Evolutionary conservation across 164 flowering plant species (phyloP), one percentile per base, ranked within the genome.

Genomic region (Kingdonia uniflora): DNA sequence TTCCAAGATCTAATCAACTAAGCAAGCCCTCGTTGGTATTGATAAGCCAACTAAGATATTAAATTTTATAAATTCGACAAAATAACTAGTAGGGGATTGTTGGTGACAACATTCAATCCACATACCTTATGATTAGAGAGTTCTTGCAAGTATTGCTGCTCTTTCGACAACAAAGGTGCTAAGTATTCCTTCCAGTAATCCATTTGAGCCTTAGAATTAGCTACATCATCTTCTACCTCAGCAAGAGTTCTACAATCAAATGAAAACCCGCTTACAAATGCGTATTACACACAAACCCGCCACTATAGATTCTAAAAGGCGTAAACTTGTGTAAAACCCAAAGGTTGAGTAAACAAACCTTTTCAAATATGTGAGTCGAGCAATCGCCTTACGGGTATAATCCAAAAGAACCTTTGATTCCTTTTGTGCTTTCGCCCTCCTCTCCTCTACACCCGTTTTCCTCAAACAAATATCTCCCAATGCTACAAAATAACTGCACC

Each of bases 361-460:
- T 74, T 92, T 92, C 74, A 88, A 76, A 68, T 81, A 84, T 16
- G 91, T 84, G 29, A 92, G 70, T 63, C 92, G 77, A 42, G 91
- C 74, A 44, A 92, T 82, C 33, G 95, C 95, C 69, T 88, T 89
- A 14, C 99, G 72, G 22, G 95, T 92, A 56, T 80, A 86, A 62
- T 89, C 92, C 65, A 92, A 86, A 52, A 92, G 95, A 62, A 80
- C 68, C 64, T 74, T 85, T 42, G 95, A 89, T 55, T 92, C 97
- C 64, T 84, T 81, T 48, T 84, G 80, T 23, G 78, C 99, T 64
- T 81, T 81, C 52, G 83, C 73, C 66, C 90, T 84, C 71, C 88
- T 86, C 74, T 89, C 99, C 67, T 92, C 95, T 16, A 92, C 95
- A 10, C 79, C 84, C 51, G 86, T 78, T 72, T 84, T 86, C 62